phyloP scores from a whole-genome alignment of 208 protist genomes.

The Crithidia brevicula region DNA sequence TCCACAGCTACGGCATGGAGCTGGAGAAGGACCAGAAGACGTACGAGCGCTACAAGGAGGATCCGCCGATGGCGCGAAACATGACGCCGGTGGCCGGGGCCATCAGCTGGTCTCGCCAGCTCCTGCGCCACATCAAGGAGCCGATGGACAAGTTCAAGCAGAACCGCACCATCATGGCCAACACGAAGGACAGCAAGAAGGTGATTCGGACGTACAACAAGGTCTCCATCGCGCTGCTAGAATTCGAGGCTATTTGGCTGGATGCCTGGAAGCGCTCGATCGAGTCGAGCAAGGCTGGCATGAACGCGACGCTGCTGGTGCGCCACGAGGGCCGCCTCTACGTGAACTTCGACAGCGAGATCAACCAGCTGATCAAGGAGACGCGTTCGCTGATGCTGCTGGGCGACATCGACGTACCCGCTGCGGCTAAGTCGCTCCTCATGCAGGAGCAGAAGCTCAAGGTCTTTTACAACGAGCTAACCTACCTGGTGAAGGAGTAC shows the following conservation, averaged over 20 bases:
- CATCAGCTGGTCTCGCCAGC: slow-evolving; percentile 96
- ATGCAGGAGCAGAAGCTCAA: slow-evolving; percentile 97
- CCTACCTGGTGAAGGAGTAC: slow-evolving; percentile 92
- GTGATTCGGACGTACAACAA: slow-evolving; percentile 97
- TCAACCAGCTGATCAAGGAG: slow-evolving; percentile 97
- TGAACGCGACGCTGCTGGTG: slow-evolving; percentile 96
- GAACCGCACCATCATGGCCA: slow-evolving; percentile 94
- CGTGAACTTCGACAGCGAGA: slow-evolving; percentile 98
- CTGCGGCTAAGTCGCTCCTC: slow-evolving; percentile 86
- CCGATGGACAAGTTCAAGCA: slow-evolving; percentile 97
- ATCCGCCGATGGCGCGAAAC: slow-evolving; percentile 95
- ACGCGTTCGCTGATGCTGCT: slow-evolving; percentile 94
- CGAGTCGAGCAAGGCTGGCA: slow-evolving; percentile 92
- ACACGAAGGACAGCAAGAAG: slow-evolving; percentile 96
- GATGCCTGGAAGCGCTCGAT: slow-evolving; percentile 96
- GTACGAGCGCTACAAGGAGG: slow-evolving; percentile 95
- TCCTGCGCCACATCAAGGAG: slow-evolving; percentile 96
- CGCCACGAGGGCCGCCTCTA: slow-evolving; percentile 94
- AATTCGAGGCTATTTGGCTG: slow-evolving; percentile 97
- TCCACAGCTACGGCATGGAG: slow-evolving; percentile 96
- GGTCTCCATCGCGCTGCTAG: slow-evolving; percentile 93
- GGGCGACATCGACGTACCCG: slow-evolving; percentile 93
- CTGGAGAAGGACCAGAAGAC: slow-evolving; percentile 96
- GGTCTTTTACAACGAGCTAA: slow-evolving; percentile 95
- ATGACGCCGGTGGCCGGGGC: slow-evolving; percentile 95